These are phyloP conservation scores for Aspergillus sp. DNA, from an alignment of 2,329 filamentous ascomycete genomes.

Conservation along the genomic window DNA sequence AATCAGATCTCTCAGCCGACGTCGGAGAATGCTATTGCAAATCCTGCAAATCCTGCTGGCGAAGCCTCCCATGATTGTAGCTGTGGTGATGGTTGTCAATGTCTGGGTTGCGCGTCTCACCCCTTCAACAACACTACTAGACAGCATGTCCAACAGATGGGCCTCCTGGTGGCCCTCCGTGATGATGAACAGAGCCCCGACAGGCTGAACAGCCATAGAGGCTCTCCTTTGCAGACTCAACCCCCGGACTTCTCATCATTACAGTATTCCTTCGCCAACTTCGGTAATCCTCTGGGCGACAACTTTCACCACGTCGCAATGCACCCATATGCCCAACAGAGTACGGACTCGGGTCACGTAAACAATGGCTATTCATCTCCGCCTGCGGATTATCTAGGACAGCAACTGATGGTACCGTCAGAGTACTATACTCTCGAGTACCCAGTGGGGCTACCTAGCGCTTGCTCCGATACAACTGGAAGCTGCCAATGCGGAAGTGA, in stretches of 20 bases:
- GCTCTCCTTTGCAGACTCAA: constrained; percentile 24
- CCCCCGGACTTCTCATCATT: constrained; percentile 16
- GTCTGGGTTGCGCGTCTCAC: constrained; percentile 49
- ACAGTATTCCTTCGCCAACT: constrained; percentile 24
- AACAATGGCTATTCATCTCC: constrained; percentile 31
- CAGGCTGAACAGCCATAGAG: constrained; percentile 23
- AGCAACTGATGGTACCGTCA: constrained; percentile 43
- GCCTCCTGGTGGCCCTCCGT: constrained; percentile 42
- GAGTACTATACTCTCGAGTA: constrained; percentile 48
- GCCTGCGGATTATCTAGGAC: constrained; percentile 25
- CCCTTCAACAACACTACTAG: constrained; percentile 50
- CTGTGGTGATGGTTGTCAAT: constrained; percentile 50
- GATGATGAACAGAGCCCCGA: constrained; percentile 30
- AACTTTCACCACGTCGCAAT: constrained; percentile 19
- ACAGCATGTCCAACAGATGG: constrained; percentile 50
- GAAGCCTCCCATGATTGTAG: constrained; percentile 40
- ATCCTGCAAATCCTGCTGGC: constrained; percentile 11
- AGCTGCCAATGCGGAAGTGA: constrained; percentile 56
- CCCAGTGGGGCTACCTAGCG: constrained; percentile 38
- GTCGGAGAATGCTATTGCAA: constrained; percentile 13
- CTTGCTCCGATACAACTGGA: constrained; percentile 52
- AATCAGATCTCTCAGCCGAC: constrained; percentile 18
- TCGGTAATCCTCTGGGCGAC: constrained; percentile 18
- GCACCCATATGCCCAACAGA: constrained; percentile 25
- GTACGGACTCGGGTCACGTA: constrained; percentile 17